A percentile compares a stretch with the other conserved stretches of the same genome.
Conservation (phyloP, 768 basidiomycete species). For the Plicaturopsis crispa region DNA sequence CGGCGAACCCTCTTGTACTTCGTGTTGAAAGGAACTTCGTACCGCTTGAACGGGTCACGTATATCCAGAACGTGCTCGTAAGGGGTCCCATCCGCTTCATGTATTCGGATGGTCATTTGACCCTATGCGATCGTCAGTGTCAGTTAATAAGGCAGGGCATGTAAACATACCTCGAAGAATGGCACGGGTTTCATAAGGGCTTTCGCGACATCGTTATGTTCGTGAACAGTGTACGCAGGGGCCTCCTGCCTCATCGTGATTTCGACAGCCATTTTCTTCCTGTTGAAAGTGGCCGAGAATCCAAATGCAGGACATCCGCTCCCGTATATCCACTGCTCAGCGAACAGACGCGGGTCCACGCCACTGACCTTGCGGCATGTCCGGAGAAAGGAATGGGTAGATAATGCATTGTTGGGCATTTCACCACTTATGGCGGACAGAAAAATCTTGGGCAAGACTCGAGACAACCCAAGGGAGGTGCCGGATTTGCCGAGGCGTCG, state of each 20-base stretch:
- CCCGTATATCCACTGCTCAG: conserved; percentile 99
- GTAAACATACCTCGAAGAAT: conserved; percentile 75
- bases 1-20: conserved; percentile 96
- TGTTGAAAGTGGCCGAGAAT: conserved; percentile 87
- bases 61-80: conserved; percentile 98
- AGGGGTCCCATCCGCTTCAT: conserved; percentile 98
- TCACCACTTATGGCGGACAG: conserved; percentile 91
- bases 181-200: conserved; percentile 74
- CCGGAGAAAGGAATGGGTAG: conserved; percentile 85
- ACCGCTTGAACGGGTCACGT: conserved; percentile 80
- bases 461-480: conserved; percentile 88
- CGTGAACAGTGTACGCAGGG: conserved; percentile 61
- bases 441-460: conserved; percentile 92
- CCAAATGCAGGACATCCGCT: conserved; percentile 91
- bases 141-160: too few relatives aligned
- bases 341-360: conserved; percentile 82
- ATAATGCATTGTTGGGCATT: conserved; percentile 74
- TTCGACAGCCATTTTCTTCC: conserved; percentile 98
- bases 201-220: conserved; percentile 62
- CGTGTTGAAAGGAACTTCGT: conserved; percentile 97
- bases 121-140: conserved; percentile 47
- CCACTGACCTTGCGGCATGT: conserved; percentile 92
- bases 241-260: conserved; percentile 88
- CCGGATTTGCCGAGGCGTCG: conserved; percentile 91
- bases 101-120: conserved; percentile 97